These are phyloP conservation scores for Trichosporon sp. DNA, from an alignment of 1,284 basidiomycete species.

Conservation along the genomic window DNA sequence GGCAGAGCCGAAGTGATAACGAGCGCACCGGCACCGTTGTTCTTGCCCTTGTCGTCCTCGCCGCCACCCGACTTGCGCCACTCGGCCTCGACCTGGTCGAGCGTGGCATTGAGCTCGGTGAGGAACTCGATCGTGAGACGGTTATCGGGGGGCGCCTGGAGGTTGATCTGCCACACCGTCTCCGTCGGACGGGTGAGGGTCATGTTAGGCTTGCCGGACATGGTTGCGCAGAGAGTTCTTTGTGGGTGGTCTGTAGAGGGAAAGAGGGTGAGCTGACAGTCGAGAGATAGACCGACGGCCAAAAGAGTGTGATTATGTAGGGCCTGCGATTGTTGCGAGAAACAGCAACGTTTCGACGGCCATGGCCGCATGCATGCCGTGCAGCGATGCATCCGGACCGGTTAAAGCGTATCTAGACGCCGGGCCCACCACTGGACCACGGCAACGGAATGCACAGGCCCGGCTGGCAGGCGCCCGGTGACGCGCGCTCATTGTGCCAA, in stretches of 20 bases:
- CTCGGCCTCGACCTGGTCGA: conserved; percentile 69
- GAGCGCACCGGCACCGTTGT: conserved; percentile 56
- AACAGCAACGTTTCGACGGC: too few relatives aligned
- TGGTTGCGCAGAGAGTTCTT: neutral
- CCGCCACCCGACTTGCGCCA: conserved; percentile 60
- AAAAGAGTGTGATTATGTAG: neutral
- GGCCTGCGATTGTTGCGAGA: neutral
- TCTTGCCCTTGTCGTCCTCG: conserved; percentile 42
- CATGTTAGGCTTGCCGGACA: conserved; percentile 13
- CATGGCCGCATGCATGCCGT: neutral
- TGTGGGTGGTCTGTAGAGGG: neutral
- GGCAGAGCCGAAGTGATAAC: conserved; percentile 68
- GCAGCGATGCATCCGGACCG: neutral
- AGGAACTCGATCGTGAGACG: conserved; percentile 50
- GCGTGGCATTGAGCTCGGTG: conserved; percentile 49
- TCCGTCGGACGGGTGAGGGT: conserved; percentile 31
- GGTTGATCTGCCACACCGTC: conserved; percentile 38
- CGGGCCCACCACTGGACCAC: neutral
- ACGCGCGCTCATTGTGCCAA: neutral
- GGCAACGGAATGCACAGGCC: neutral
- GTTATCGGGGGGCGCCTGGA: conserved; percentile 46
- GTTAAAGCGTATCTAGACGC: neutral
- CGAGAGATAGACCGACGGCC: neutral
- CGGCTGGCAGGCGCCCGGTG: neutral
- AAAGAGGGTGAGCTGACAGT: neutral